These are phyloP conservation scores for Beauveria medogensis DNA, from an alignment of 2,329 filamentous ascomycete species.

Conservation along the genomic window DNA sequence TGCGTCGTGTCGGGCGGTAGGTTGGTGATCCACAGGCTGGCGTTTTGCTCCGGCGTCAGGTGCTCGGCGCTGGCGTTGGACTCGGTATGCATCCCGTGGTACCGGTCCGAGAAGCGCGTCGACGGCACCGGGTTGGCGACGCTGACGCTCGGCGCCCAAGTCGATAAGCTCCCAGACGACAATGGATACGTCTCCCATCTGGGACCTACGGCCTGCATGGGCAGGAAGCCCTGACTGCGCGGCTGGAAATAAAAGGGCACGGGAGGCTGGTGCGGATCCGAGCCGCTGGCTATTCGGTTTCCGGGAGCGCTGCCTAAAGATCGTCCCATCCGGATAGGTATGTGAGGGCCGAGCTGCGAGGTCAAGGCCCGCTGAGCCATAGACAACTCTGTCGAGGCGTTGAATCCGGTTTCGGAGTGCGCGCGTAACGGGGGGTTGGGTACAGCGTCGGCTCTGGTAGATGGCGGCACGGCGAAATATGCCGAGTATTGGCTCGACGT, in stretches of 20 bases:
- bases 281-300: not conserved
- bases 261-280: not conserved
- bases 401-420: not conserved
- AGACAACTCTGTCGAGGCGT: not conserved
- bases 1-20: slow-evolving; percentile 36
- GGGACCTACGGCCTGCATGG: not conserved
- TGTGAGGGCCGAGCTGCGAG: not conserved
- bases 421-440: not conserved
- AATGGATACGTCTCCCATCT: not conserved
- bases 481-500: not conserved
- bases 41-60: slow-evolving; percentile 32
- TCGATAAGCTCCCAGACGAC: not conserved
- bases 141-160: not conserved
- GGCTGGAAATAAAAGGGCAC: not conserved
- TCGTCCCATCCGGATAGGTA: not conserved
- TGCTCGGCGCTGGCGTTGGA: slow-evolving; percentile 27
- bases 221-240: not conserved
- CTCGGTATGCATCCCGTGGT: slow-evolving; percentile 28
- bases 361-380: not conserved
- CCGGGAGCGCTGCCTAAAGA: not conserved
- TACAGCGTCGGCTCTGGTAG: not conserved
- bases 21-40: slow-evolving; percentile 45
- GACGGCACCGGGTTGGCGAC: not conserved
- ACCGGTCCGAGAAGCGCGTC: slow-evolving; percentile 25
- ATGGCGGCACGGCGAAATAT: not conserved